Evolutionary conservation across 331 rosid species (phyloP).

Genomic region (Saraca asoca): DNA sequence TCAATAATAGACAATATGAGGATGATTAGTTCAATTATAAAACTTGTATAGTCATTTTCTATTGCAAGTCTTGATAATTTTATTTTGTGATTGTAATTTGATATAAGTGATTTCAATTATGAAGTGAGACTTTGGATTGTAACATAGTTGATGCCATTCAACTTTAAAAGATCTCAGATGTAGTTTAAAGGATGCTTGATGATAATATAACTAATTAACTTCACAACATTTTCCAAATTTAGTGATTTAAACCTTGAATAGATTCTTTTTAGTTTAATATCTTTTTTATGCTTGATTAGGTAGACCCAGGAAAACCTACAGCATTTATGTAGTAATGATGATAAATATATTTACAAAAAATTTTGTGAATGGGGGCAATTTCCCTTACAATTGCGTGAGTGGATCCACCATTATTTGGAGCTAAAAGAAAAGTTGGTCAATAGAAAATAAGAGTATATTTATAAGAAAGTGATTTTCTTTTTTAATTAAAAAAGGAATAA

Average conservation of each 20-base stretch:
- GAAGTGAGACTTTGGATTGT: constrained; percentile 3
- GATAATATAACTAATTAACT: not conserved
- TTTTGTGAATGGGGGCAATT: no score
- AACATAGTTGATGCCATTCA: constrained; percentile 6
- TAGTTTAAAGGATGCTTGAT: not conserved
- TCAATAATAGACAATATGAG: not conserved
- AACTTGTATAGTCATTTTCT: constrained; percentile 11
- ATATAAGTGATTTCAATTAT: not conserved
- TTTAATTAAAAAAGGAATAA: no score
- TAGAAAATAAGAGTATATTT: no score
- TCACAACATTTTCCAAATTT: constrained; percentile 12
- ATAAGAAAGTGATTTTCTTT: no score
- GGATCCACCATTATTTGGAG: no score
- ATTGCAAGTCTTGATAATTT: not conserved
- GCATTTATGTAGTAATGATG: constrained; percentile 79
- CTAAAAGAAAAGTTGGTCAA: no score
- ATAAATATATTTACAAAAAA: no score
- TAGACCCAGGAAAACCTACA: constrained; percentile 66
- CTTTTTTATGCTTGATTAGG: constrained; percentile 34
- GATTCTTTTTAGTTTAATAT: constrained; percentile 1
- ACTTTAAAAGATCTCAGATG: not conserved
- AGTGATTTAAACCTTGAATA: not conserved
- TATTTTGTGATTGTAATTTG: not conserved
- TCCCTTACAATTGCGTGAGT: no score
- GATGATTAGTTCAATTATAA: constrained; percentile 7